phyloP scores from a whole-genome alignment of 2,329 filamentous ascomycete species.

The Colletotrichum scovillei region DNA sequence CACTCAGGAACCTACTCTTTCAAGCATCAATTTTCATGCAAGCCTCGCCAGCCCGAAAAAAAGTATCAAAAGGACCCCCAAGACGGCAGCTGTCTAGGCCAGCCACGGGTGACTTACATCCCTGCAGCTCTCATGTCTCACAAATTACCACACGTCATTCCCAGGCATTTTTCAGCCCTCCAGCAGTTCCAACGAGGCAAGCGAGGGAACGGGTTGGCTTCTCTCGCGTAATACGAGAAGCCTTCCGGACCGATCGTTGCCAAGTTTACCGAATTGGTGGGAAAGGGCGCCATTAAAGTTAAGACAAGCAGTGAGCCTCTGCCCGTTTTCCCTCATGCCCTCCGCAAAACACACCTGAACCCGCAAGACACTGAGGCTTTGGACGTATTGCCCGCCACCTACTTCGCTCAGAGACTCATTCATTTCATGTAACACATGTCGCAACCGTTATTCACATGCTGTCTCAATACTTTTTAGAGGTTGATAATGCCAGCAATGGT shows the following conservation, averaged over 20 bases:
- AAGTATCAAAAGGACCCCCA: background rate
- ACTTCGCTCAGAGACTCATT: background rate
- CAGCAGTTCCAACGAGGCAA: background rate
- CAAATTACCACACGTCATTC: background rate
- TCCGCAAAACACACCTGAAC: background rate
- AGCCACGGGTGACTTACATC: background rate
- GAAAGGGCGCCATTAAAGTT: constrained; percentile 22
- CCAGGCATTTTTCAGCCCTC: background rate
- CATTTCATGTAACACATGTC: background rate
- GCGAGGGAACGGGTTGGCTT: background rate
- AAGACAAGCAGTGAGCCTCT: constrained; percentile 7
- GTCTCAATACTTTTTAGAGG: background rate
- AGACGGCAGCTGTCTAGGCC: background rate
- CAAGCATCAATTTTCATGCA: background rate
- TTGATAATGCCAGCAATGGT: background rate
- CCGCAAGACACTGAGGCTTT: background rate
- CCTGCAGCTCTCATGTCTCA: background rate
- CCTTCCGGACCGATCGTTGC: constrained; percentile 11
- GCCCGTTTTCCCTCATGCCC: background rate
- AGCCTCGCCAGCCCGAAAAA: background rate
- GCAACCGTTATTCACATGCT: background rate
- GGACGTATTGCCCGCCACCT: background rate
- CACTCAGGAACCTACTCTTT: background rate
- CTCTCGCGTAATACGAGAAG: background rate
- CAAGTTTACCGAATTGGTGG: constrained; percentile 18